These are phyloP conservation scores for Sporisorium exsertum DNA, from an alignment of 1,284 basidiomycete species.

Conservation along the genomic window DNA sequence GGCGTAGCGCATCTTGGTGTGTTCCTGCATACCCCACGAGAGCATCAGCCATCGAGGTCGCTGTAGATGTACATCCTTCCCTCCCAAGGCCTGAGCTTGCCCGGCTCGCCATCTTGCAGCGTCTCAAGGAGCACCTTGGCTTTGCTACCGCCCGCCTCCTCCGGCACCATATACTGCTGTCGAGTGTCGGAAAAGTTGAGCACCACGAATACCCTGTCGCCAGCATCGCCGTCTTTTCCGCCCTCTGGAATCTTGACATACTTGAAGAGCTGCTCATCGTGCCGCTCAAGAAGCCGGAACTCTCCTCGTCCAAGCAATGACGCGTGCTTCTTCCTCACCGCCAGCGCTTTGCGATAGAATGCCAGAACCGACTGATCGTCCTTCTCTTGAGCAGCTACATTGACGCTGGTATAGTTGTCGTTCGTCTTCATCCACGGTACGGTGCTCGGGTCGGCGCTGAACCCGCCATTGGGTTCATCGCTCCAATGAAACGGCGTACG, in stretches of 20 bases:
- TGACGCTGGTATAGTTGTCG: constrained; percentile 77
- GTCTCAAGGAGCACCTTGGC: constrained; percentile 22
- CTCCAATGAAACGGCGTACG: constrained; percentile 80
- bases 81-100: constrained; percentile 28
- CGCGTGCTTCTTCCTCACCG: constrained; percentile 74
- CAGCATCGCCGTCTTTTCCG: constrained; percentile 66
- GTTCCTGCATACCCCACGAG: constrained; percentile 9
- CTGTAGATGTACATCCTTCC: constrained; percentile 34
- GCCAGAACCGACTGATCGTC: constrained; percentile 74
- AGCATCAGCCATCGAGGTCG: background rate
- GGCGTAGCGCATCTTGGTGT: constrained; percentile 1
- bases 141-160: constrained; percentile 25
- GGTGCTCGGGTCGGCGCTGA: constrained; percentile 72
- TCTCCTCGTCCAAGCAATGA: constrained; percentile 75
- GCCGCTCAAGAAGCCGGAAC: constrained; percentile 73
- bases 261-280: constrained; percentile 74
- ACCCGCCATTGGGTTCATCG: constrained; percentile 74
- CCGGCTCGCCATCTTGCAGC: constrained; percentile 1
- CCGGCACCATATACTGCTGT: constrained; percentile 27
- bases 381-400: constrained; percentile 73
- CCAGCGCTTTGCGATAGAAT: constrained; percentile 76
- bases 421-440: constrained; percentile 82
- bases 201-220: constrained; percentile 27
- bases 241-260: constrained; percentile 71
- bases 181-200: constrained; percentile 38